phyloP scores from a whole-genome alignment of 2,329 filamentous ascomycete genomes.

The Colletotrichum nymphaeae region DNA sequence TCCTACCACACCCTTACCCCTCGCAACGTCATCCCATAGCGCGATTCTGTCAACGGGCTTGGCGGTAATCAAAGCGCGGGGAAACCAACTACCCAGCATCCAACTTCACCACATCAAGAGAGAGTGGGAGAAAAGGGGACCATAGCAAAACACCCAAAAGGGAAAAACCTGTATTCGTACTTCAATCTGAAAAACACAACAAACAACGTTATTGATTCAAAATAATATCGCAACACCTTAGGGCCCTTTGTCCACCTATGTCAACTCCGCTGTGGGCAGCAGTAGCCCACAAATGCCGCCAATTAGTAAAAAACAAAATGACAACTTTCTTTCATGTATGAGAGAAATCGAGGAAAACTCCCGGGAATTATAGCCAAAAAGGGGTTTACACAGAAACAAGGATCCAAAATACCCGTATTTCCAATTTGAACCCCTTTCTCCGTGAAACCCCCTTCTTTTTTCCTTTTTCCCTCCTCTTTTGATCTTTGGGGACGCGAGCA shows the following conservation, averaged over 20 bases:
- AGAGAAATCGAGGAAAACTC: not conserved
- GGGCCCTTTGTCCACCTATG: constrained; percentile 7
- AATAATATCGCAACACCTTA: constrained; percentile 15
- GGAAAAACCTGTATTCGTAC: constrained; percentile 22
- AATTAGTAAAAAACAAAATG: constrained; percentile 9
- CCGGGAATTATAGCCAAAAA: not conserved
- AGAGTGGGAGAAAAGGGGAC: not conserved
- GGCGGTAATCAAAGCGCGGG: not conserved
- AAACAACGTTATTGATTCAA: constrained; percentile 3
- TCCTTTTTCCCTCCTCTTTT: not conserved
- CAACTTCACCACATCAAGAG: not conserved
- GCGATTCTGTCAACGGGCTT: constrained; percentile 10
- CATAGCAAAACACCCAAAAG: not conserved
- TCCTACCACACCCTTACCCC: not conserved
- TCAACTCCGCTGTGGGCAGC: constrained; percentile 13
- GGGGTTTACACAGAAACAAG: too few relatives aligned
- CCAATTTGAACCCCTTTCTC: not conserved
- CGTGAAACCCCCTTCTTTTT: not conserved
- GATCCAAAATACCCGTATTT: not conserved
- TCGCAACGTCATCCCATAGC: constrained; percentile 14
- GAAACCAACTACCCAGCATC: not conserved
- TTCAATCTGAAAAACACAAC: constrained; percentile 7
- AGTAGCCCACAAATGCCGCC: constrained; percentile 26
- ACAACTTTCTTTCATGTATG: not conserved
- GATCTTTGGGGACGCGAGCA: not conserved